These are phyloP conservation scores for Auriscalpium orientale DNA, from an alignment of 768 basidiomycete species.

Conservation along the genomic window DNA sequence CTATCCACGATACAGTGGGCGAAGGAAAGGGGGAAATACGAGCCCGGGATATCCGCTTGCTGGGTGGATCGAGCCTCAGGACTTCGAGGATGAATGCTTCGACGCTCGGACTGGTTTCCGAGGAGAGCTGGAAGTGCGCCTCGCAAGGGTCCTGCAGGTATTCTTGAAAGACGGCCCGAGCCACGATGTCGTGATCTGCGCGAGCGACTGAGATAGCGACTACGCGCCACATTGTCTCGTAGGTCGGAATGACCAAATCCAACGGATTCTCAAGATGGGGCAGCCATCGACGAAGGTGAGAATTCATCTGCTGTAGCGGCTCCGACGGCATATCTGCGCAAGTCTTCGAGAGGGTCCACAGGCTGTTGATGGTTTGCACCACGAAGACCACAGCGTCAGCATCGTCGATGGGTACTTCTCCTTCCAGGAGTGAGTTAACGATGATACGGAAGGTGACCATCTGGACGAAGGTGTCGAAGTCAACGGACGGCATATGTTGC, in stretches of 20 bases:
- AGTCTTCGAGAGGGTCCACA: slow-evolving; percentile 41
- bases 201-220: slow-evolving; percentile 38
- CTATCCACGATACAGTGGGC: neutral
- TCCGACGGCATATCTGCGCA: slow-evolving; percentile 22
- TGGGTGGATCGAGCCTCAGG: slow-evolving; percentile 45
- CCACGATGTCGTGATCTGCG: slow-evolving; percentile 23
- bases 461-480: neutral
- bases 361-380: slow-evolving; percentile 33
- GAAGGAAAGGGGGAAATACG: neutral
- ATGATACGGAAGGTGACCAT: neutral
- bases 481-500: neutral
- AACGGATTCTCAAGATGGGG: slow-evolving; percentile 35
- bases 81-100: slow-evolving; percentile 35
- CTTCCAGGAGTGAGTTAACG: neutral
- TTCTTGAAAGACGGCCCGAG: slow-evolving; percentile 25
- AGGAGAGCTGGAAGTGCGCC: slow-evolving; percentile 22
- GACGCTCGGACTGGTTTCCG: slow-evolving; percentile 22
- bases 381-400: slow-evolving; percentile 17
- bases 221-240: slow-evolving; percentile 59
- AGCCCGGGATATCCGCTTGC: slow-evolving; percentile 35
- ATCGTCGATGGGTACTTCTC: slow-evolving; percentile 4
- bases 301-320: slow-evolving; percentile 28
- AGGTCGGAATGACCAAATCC: slow-evolving; percentile 48
- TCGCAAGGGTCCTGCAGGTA: slow-evolving; percentile 27
- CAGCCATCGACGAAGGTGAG: slow-evolving; percentile 33